Base-by-base conservation (phyloP, 768 basidiomycete species). In the Termitomyces bulborhizus region DNA sequence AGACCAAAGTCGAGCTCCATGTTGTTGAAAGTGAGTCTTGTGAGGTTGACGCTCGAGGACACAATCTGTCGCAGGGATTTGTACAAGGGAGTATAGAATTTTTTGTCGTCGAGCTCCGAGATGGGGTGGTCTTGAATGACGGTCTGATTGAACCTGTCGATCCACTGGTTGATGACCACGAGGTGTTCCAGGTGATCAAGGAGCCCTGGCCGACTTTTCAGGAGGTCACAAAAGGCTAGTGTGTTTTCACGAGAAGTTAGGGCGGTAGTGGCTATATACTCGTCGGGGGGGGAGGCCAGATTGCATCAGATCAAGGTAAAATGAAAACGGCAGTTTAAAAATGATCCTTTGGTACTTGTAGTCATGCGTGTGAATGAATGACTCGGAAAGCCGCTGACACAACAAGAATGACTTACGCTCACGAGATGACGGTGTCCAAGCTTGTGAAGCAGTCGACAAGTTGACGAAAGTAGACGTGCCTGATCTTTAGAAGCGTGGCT, bases 391-490 rank as follows among this genome's bases (percentile, higher is more conserved):
- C n/a, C 24, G 31, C 5, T 16, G 18, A 11, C 29, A 46, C 3
- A 8, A 11, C 24, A 4, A 37, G 36, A 13, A n/a, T 31, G 26
- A 54, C 54, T 26, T 12, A 55, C 54, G 27, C 34, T 48, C 24
- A 37, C 21, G 2, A 55, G 31, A 27, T 36, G 32, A 24, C 40
- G 42, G 31, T 9, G 3, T 24, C 54, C 54, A 3, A 55, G 43
- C 26, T 55, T 26, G 12, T 29, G 46, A 6, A 55, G 54, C 34
- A 16, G 32, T 12, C 43, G 47, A 31, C 54, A 55, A 26, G 54
- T 50, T 0, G 40, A 26, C 1, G 42, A 44, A 6, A 56, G 42
- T 7, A 42, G 9, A 13, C 55, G 48, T 3, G 43, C 42, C 2
- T 50, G 3, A 8, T n/a, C 1, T 16, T 5, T 1, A 3, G 18